Percentiles rank a stretch among this genome's conserved stretches.
Conservation (phyloP, 2,329 filamentous ascomycete species). For the Colletotrichum viniferum region DNA sequence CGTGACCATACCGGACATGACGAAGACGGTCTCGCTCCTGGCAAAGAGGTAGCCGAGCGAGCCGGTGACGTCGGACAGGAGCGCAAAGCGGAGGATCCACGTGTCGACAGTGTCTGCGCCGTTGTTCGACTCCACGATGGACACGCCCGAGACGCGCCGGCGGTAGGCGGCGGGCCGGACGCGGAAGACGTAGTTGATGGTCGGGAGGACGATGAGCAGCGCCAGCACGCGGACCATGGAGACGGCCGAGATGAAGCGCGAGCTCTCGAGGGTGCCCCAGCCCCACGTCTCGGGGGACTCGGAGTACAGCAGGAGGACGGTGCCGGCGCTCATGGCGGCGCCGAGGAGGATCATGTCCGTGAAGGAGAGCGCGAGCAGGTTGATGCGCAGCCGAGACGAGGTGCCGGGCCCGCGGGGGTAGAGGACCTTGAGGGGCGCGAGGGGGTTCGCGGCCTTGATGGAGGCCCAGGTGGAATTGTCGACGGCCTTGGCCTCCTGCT, state of each 20-base stretch:
- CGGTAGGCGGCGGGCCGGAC: conserved; percentile 50
- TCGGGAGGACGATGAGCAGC: conserved; percentile 76
- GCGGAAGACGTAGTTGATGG: conserved; percentile 78
- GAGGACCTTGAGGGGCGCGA: conserved; percentile 79
- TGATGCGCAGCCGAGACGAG: conserved; percentile 68
- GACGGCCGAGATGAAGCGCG: conserved; percentile 79
- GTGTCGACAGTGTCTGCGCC: conserved; percentile 84
- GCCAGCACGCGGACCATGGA: conserved; percentile 78
- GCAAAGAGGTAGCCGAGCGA: conserved; percentile 76
- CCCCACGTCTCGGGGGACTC: conserved; percentile 77
- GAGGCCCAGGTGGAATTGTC: conserved; percentile 26
- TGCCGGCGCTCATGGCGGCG: conserved; percentile 78
- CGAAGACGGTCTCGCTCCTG: conserved; percentile 66
- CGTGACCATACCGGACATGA: conserved; percentile 73
- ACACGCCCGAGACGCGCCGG: conserved; percentile 40
- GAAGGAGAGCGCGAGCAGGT: conserved; percentile 79
- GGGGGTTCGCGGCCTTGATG: conserved; percentile 59
- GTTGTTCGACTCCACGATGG: conserved; percentile 52
- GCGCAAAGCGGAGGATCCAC: conserved; percentile 73
- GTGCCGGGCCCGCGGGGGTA: conserved; percentile 71
- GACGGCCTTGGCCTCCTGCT: conserved; percentile 41
- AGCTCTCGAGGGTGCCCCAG: conserved; percentile 83
- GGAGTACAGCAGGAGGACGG: conserved; percentile 84
- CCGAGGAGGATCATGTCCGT: conserved; percentile 85
- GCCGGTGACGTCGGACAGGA: conserved; percentile 78